Conservation (phyloP, 2,329 filamentous ascomycete genomes). For the Epichloe bromicola region DNA sequence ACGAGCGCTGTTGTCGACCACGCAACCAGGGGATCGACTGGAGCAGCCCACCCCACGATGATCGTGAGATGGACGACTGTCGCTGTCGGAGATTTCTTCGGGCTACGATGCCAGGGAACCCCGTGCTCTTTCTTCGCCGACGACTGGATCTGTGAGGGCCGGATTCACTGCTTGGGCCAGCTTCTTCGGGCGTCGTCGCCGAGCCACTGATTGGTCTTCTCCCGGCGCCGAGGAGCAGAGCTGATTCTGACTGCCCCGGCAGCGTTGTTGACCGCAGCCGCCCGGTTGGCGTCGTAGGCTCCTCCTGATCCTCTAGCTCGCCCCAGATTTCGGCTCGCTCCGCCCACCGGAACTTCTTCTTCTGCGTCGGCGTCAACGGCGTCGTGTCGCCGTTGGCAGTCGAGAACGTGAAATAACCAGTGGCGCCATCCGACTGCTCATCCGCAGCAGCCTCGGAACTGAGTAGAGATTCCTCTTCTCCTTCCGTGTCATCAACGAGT, state of each 20-base stretch:
- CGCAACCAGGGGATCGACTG: slow-evolving; percentile 41
- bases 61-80: slow-evolving; percentile 32
- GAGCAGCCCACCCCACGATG: slow-evolving; percentile 38
- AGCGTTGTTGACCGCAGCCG: slow-evolving; percentile 37
- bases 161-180: slow-evolving; percentile 18
- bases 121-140: slow-evolving; percentile 43
- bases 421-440: slow-evolving; percentile 28
- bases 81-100: slow-evolving; percentile 29
- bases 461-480: slow-evolving; percentile 44
- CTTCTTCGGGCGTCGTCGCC: slow-evolving; percentile 12
- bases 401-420: slow-evolving; percentile 36
- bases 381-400: slow-evolving; percentile 24
- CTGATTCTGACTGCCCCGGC: slow-evolving; percentile 27
- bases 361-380: slow-evolving; percentile 18
- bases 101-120: slow-evolving; percentile 48
- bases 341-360: slow-evolving; percentile 41
- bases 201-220: slow-evolving; percentile 20
- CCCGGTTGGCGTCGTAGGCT: slow-evolving; percentile 25
- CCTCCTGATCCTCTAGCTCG: slow-evolving; percentile 65
- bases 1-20: slow-evolving; percentile 4
- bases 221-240: slow-evolving; percentile 24
- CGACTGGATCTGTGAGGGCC: slow-evolving; percentile 22
- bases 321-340: slow-evolving; percentile 78
- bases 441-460: slow-evolving; percentile 31
- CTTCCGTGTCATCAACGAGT: slow-evolving; percentile 56